Evolutionary conservation across 495 filamentous ascomycete genomes (phyloP).

Genomic region (Eremomyces bilateralis): DNA sequence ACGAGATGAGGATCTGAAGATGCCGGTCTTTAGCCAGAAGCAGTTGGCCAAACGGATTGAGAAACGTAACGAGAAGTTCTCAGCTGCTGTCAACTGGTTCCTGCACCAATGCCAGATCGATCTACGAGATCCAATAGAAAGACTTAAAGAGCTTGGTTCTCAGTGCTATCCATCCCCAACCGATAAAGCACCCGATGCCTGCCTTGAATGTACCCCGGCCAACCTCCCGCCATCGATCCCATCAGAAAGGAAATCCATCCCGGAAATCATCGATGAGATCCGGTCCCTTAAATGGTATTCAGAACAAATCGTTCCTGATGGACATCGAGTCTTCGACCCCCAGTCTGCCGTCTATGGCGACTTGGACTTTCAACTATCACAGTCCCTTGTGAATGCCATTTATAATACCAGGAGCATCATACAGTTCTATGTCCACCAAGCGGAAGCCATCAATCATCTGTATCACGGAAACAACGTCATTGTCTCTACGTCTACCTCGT

Average conservation of each 20-base stretch:
- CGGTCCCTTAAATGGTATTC: slow-evolving; percentile 70
- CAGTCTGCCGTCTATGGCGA: slow-evolving; percentile 70
- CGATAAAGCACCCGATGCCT: slow-evolving; percentile 27
- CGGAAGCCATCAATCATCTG: slow-evolving; percentile 81
- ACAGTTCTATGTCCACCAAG: slow-evolving; percentile 80
- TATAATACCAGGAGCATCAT: slow-evolving; percentile 79
- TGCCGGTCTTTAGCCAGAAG: slow-evolving; percentile 84
- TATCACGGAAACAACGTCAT: slow-evolving; percentile 73
- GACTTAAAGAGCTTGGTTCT: slow-evolving; percentile 29
- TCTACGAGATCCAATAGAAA: slow-evolving; percentile 42
- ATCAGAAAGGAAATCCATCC: slow-evolving; percentile 55
- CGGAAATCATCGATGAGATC: slow-evolving; percentile 70
- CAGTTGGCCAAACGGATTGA: slow-evolving; percentile 81
- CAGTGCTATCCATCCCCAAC: slow-evolving; percentile 24
- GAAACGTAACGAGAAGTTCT: slow-evolving; percentile 74
- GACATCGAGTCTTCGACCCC: slow-evolving; percentile 78
- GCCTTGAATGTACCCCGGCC: slow-evolving; percentile 14
- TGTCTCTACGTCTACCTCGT: slow-evolving; percentile 84
- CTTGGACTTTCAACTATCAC: slow-evolving; percentile 65
- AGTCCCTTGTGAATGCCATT: slow-evolving; percentile 78
- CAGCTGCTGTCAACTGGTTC: slow-evolving; percentile 53
- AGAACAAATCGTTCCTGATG: slow-evolving; percentile 82
- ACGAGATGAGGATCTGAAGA: slow-evolving; percentile 62
- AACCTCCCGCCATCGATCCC: slow-evolving; percentile 49
- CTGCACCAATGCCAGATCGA: slow-evolving; percentile 49